Evolutionary conservation across 495 filamentous ascomycete species (phyloP).

Genomic region (Penicillium manginii): DNA sequence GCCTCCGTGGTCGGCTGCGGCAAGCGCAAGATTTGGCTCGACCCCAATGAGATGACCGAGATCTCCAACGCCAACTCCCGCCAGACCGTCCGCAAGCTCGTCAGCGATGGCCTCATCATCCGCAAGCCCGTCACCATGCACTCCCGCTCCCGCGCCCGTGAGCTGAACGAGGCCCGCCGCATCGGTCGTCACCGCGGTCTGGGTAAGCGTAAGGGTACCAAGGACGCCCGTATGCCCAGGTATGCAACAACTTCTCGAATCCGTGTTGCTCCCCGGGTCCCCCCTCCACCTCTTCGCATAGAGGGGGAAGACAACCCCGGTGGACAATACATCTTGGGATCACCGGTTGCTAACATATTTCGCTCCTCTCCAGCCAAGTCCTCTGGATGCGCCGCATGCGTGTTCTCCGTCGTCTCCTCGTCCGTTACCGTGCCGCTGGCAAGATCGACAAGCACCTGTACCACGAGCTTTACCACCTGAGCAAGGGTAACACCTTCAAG

Average conservation of each 20-base stretch:
- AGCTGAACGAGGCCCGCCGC: conserved; percentile 84
- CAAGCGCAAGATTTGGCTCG: conserved; percentile 99
- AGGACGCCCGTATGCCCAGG: conserved; percentile 98
- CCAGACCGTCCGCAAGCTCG: conserved; percentile 99
- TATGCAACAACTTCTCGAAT: conserved; percentile 50
- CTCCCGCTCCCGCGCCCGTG: conserved; percentile 92
- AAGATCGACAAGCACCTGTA: conserved; percentile 99
- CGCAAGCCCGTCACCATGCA: conserved; percentile 99
- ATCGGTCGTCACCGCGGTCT: conserved; percentile 96
- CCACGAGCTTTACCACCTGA: conserved; percentile 98
- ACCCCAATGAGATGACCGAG: conserved; percentile 98
- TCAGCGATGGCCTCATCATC: conserved; percentile 99
- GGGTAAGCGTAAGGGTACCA: conserved; percentile 99
- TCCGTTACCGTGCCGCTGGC: conserved; percentile 98
- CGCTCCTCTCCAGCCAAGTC: conserved; percentile 67
- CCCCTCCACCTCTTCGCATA: background rate
- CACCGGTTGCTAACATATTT: conserved; percentile 20
- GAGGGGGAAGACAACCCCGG: background rate
- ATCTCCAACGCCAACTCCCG: conserved; percentile 99
- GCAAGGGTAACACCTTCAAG: conserved; percentile 99
- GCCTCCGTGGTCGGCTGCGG: conserved; percentile 97
- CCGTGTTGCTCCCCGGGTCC: background rate
- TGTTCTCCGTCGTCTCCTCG: conserved; percentile 96
- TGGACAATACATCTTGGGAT: conserved; percentile 4
- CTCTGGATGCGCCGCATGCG: conserved; percentile 99